Evolutionary conservation across 2,329 filamentous ascomycete genomes (phyloP), one percentile per base, ranked within the genome.

Genomic region (Orbilia brochopaga): DNA sequence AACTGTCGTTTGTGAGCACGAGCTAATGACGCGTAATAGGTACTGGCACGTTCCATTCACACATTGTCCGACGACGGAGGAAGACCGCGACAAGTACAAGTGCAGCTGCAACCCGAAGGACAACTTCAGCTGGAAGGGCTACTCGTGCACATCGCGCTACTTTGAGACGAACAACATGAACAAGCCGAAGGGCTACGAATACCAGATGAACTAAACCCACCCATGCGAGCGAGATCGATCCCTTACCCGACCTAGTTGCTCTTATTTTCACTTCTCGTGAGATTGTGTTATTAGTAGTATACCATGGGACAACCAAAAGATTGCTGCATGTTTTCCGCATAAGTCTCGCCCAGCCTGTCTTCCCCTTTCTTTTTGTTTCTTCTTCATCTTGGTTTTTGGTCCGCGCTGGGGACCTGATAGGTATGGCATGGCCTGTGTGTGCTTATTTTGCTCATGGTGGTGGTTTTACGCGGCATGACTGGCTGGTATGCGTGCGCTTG

Each of bases 51-150:
- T 97, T 23, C 94, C 94, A 21, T 99, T 99, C 80, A 97, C 92
- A 2, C 94, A 99, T 81, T 99, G 94, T 81, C 94, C 94, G 1
- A 96, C 92, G 0, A 90, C 89, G 61, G 91, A 97, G 81, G 85
- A 96, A 81, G 87, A 85, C 60, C 87, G 92, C 75, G 80, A 92
- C 62, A 89, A 96, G 75, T 86, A 93, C 75, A 92, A 90, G 79
- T 99, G 94, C 81, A 89, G 92, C 80, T 99, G 94, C 82, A 92
- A 99, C 78, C 93, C 94, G 6, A 88, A 89, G 78, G 90, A 97
- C 70, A 99, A 99, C 83, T 99, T 99, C 83, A 94, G 99, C 81
- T 99, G 95, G 95, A 97, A 96, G 93, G 90, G 90, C 8, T 77
- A 77, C 59, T 77, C 76, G 13, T 77, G 76, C 83, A 97, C 93